Base-by-base conservation (phyloP, 768 basidiomycete species). In the Boletus patriciae region DNA sequence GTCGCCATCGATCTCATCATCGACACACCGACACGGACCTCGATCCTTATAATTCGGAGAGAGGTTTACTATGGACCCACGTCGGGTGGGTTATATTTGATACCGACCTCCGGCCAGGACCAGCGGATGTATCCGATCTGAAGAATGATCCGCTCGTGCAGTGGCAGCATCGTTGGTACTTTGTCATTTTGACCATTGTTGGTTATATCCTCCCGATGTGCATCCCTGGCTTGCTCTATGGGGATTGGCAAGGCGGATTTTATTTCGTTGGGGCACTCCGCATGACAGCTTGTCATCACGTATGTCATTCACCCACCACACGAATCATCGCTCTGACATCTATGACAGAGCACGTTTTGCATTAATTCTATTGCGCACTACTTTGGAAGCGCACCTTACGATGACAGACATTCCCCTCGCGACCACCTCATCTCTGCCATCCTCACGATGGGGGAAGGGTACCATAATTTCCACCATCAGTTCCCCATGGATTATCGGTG, bases 281-380 rank as follows among this genome's bases (percentile, higher is more conserved):
- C 40, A 73, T 94, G 62, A 82, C 84, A 7, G 78, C 91, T 61
- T 88, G 88, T 38, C 91, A 94, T 73, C 91, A 94, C 75, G 88
- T 88, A 67, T 72, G 85, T 82, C 25, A 25, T 51, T 21, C 31
- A 23, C 60, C 19, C 31, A 23, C 60, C 21, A 40, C 52, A 34
- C 10, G 47, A 12, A 46, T 37, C 31, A 34, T 41, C 25, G 13
- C 38, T 25, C 49, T 66, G 34, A 60, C 42, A 15, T 43, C 0
- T 12, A 13, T 19, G 21, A 51, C 51, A 89, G 87, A 89, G 90
- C 62, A 90, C 88, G 1, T 94, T 94, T 72, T 91, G 87, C 67
- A 91, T 94, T 72, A 94, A 93, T 70, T 93, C 91, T 19, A 81
- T 94, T 31, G 91, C 91, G 0, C 92, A 94, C 70, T 92, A 86